A percentile compares a stretch with the other conserved stretches of the same genome.
These are phyloP conservation scores for Capronia coronata DNA, from an alignment of 2,329 filamentous ascomycete species.

Conservation along the genomic window DNA sequence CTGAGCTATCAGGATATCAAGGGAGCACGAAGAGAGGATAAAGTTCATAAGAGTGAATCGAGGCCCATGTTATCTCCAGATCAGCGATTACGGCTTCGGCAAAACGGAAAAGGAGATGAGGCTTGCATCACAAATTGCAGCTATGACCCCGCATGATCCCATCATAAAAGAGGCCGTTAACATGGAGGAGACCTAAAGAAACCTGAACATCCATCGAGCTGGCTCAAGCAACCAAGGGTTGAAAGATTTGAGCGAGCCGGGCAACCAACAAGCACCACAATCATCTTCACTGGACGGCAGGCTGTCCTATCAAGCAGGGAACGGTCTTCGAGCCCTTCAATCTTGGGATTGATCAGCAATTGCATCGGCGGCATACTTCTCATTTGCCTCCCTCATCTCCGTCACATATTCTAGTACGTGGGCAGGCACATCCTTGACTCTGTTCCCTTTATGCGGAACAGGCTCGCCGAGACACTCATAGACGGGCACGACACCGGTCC, in stretches of 20 bases:
- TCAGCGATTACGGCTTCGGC: not conserved
- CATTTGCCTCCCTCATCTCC: constrained; percentile 42
- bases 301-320: not conserved
- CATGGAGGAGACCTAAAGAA: not conserved
- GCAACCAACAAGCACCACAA: not conserved
- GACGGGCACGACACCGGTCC: constrained; percentile 58
- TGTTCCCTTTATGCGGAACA: constrained; percentile 53
- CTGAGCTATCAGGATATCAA: not conserved
- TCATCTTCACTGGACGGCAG: not conserved
- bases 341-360: constrained; percentile 19
- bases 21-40: not conserved
- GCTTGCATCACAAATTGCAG: no score
- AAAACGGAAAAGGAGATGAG: no score
- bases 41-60: not conserved
- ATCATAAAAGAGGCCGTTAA: not conserved
- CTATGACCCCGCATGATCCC: not conserved
- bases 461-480: constrained; percentile 60
- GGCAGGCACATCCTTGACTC: constrained; percentile 51
- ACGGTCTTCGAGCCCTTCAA: not conserved
- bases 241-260: not conserved
- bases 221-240: no score
- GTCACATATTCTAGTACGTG: constrained; percentile 54
- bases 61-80: not conserved
- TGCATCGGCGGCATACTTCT: constrained; percentile 36
- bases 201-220: no score